Conservation (phyloP, 805 yeast species). For the Metschnikowia drakensbergensis region DNA sequence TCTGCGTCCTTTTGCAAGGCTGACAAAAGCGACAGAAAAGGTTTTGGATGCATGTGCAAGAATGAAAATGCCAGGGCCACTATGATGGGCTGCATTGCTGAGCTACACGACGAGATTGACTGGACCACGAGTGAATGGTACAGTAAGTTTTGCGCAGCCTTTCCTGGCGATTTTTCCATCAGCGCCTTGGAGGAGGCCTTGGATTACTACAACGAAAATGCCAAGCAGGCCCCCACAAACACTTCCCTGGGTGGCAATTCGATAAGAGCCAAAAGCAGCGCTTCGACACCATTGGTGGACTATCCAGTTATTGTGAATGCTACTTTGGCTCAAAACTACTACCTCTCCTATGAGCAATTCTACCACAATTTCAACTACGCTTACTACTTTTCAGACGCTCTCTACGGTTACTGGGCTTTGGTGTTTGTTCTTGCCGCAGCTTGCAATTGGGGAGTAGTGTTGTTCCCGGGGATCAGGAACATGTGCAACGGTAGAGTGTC, state of each 20-base stretch:
- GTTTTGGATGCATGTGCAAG: conserved; percentile 4
- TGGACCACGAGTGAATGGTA: background rate
- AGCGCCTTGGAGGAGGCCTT: background rate
- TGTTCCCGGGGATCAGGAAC: conserved; percentile 13
- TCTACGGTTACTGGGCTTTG: conserved; percentile 14
- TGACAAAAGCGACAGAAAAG: background rate
- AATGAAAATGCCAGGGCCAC: conserved; percentile 7
- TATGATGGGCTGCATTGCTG: conserved; percentile 6
- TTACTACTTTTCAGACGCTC: conserved; percentile 10
- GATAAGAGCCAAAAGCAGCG: background rate
- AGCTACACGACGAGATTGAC: background rate
- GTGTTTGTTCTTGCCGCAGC: conserved; percentile 12
- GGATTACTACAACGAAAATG: background rate
- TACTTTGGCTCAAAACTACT: conserved; percentile 3
- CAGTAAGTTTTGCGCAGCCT: background rate
- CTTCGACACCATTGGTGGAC: conserved; percentile 5
- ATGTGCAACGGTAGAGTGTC: conserved; percentile 22
- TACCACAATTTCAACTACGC: conserved; percentile 13
- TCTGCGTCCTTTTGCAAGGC: background rate
- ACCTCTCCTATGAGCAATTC: conserved; percentile 4
- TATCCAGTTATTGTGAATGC: conserved; percentile 10
- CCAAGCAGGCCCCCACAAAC: background rate
- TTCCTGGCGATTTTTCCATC: background rate
- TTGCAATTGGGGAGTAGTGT: conserved; percentile 14
- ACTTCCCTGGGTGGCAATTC: background rate